Conservation (phyloP, 805 yeast genomes). For the Wickerhamomyces hampshirensis region DNA sequence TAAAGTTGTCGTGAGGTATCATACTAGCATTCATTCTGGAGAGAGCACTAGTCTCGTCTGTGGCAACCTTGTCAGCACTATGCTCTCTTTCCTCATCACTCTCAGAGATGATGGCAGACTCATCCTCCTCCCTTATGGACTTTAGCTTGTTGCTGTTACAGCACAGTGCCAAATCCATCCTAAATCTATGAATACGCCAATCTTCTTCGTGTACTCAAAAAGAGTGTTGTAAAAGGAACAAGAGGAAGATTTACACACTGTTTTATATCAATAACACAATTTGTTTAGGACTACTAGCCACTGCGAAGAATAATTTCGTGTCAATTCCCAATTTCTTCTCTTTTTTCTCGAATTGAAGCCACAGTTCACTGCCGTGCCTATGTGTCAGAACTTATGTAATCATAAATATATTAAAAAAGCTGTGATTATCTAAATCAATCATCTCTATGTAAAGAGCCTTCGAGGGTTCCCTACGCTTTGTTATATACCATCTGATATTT, state of each 20-base stretch:
- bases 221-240: no score
- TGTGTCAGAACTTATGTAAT: no score
- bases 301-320: neutral
- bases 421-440: no score
- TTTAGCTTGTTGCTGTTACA: slow-evolving; percentile 6
- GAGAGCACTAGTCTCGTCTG: slow-evolving; percentile 1
- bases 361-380: neutral
- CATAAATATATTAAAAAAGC: no score
- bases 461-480: no score
- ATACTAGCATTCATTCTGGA: slow-evolving; percentile 7
- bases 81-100: slow-evolving; percentile 2
- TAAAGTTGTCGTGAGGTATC: slow-evolving; percentile 43
- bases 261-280: no score
- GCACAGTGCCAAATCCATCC: slow-evolving; percentile 16
- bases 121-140: slow-evolving; percentile 5
- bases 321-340: neutral
- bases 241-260: no score
- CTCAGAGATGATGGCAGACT: slow-evolving; percentile 3
- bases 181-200: neutral
- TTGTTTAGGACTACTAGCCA: no score
- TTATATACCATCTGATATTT: no score
- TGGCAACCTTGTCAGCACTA: neutral
- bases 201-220: neutral
- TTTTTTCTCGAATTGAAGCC: neutral
- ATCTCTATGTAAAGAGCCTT: no score